Conservation (phyloP, 2,329 filamentous ascomycete genomes). For the Stagonosporopsis vannaccii region DNA sequence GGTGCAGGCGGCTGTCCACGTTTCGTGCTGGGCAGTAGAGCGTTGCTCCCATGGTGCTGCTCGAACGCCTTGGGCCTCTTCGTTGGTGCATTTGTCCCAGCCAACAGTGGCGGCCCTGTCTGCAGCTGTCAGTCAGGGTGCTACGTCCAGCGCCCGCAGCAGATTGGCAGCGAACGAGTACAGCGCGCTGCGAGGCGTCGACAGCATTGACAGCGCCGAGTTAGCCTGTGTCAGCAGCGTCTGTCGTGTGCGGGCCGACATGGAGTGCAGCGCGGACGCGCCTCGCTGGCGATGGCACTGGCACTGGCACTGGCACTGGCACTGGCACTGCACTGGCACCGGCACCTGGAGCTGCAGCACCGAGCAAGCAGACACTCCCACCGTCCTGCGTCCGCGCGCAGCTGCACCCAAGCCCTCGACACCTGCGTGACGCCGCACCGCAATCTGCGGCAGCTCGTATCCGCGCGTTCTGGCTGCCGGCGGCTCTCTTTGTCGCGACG, state of each 20-base stretch:
- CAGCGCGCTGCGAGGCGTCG: not conserved
- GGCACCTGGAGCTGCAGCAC: slow-evolving; percentile 1
- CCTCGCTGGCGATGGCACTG: too few relatives aligned
- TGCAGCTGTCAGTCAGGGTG: not conserved
- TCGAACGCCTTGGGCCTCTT: not conserved
- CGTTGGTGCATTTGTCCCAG: not conserved
- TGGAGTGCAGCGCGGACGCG: not conserved
- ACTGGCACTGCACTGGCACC: too few relatives aligned
- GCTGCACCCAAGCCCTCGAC: not conserved
- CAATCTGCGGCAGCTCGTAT: slow-evolving; percentile 2
- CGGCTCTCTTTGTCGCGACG: slow-evolving; percentile 10
- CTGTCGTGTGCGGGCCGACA: slow-evolving; percentile 1
- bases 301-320: too few relatives aligned
- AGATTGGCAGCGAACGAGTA: not conserved
- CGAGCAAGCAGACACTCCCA: not conserved
- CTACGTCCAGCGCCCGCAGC: not conserved
- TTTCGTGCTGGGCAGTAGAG: not conserved
- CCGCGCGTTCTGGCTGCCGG: not conserved
- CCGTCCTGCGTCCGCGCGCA: not conserved
- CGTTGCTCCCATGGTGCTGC: too few relatives aligned
- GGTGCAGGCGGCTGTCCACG: not conserved
- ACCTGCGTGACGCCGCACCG: not conserved
- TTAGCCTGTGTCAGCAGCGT: slow-evolving; percentile 12
- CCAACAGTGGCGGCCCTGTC: not conserved
- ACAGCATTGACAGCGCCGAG: slow-evolving; percentile 6